phyloP scores from a whole-genome alignment of 2,329 filamentous ascomycete species.

The Kalmusia sp. region DNA sequence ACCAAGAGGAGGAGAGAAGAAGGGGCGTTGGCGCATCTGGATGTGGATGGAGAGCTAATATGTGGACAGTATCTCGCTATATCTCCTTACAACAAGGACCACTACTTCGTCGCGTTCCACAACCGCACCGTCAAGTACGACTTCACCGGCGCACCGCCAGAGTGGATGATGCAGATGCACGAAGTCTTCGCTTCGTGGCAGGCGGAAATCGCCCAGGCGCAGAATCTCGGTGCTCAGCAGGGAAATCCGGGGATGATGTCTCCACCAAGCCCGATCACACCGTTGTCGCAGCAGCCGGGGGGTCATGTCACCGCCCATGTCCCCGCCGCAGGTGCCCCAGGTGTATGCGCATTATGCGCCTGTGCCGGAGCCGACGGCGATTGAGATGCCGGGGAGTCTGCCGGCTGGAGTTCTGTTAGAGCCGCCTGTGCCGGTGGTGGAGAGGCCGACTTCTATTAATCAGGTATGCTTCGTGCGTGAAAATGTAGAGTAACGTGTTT shows the following conservation, averaged over 20 bases:
- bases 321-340: conserved; percentile 23
- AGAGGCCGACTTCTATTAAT: background rate
- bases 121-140: conserved; percentile 43
- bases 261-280: conserved; percentile 12
- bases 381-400: conserved; percentile 28
- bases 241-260: conserved; percentile 5
- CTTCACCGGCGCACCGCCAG: conserved; percentile 36
- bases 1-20: too few relatives aligned
- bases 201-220: conserved; percentile 28
- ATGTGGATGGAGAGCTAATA: background rate
- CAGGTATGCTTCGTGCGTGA: background rate
- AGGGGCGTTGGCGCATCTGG: too few relatives aligned
- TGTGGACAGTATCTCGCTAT: conserved; percentile 39
- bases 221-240: conserved; percentile 13
- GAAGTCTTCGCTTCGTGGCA: conserved; percentile 41
- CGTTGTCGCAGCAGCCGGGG: conserved; percentile 10
- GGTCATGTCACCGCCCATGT: conserved; percentile 21
- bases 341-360: conserved; percentile 13
- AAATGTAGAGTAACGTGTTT: too few relatives aligned
- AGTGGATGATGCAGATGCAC: conserved; percentile 44
- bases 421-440: conserved; percentile 62
- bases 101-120: conserved; percentile 42
- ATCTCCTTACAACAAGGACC: conserved; percentile 39
- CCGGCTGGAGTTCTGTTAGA: conserved; percentile 62
- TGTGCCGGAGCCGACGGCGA: conserved; percentile 15